Evolutionary conservation across 306 rosid species (phyloP), one percentile per base, ranked within the genome.

Genomic region (Castanea mollissima): DNA sequence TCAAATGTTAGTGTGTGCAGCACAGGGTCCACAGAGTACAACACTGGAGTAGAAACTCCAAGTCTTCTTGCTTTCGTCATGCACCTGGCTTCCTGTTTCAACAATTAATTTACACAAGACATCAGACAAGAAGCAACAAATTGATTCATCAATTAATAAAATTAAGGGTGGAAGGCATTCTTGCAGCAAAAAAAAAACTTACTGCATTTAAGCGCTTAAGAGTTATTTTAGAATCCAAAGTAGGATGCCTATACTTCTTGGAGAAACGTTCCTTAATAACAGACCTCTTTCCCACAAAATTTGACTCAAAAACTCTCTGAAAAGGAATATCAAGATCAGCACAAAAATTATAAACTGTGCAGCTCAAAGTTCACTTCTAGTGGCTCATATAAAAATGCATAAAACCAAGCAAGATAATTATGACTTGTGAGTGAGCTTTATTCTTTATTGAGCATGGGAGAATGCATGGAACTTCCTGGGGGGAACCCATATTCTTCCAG

Each of bases 31-130:
- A 91, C 91, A 12, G 87, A 85, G 58, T 85, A 94, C 63, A 94
- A 78, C 67, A 81, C 89, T 0, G 97, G 97, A n/a, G 97, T 91
- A 76, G 20, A 23, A 76, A 94, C 97, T 54, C 97, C 97, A 7
- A 94, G 98, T 67, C 88, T 78, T 64, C 93, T 91, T 60, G 98
- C 98, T 81, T 94, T 94, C 10, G 97, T 92, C 94, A 80, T 86
- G 87, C 97, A 94, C 88, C 98, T 91, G 2, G 98, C 97, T 84
- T 94, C 97, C 97, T 94, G 86, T 77, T 84, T 85, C 82, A 35
- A 19, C 46, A 73, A 78, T 35, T 3, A 23, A 44, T 56, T 64
- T 52, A 58, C 57, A 5, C 2, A 79, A 83, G 49, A 74, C 55
- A 69, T 14, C 59, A 78, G 3, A 75, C 55, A 71, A 58, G 73